A percentile compares a stretch with the other conserved stretches of the same genome.
phyloP scores from a whole-genome alignment of 2,329 filamentous ascomycete species.

The Aspergillus terreus region DNA sequence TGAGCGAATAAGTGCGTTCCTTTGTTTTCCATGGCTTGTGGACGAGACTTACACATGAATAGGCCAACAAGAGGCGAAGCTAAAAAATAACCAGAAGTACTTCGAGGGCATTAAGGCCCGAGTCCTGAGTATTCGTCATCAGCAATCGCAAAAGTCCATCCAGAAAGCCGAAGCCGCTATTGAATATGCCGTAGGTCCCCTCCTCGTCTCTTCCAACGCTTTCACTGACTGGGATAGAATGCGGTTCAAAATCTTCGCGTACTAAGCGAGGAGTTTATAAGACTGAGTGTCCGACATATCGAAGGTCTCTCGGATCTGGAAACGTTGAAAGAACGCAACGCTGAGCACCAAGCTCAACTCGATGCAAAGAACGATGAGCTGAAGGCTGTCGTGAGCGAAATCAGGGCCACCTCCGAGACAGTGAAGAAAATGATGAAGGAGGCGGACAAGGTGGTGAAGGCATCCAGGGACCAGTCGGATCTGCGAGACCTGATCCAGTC shows the following conservation, averaged over 20 bases:
- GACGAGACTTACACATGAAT: slow-evolving; percentile 19
- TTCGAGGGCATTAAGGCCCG: slow-evolving; percentile 43
- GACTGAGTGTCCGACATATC: slow-evolving; percentile 66
- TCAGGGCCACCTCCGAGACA: slow-evolving; percentile 28
- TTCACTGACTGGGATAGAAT: slow-evolving; percentile 37
- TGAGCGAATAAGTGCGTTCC: slow-evolving; percentile 62
- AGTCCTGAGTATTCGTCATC: slow-evolving; percentile 50
- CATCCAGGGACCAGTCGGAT: slow-evolving; percentile 18
- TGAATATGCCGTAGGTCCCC: slow-evolving; percentile 50
- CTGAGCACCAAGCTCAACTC: slow-evolving; percentile 51
- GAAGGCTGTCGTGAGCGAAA: slow-evolving; percentile 29
- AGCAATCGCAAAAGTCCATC: slow-evolving; percentile 55
- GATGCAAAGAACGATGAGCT: slow-evolving; percentile 41
- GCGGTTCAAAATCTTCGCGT: slow-evolving; percentile 60
- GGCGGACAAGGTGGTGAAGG: slow-evolving; percentile 13
- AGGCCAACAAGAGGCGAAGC: slow-evolving; percentile 45
- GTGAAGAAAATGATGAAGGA: slow-evolving; percentile 16
- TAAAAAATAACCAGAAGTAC: slow-evolving; percentile 38
- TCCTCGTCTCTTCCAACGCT: not conserved
- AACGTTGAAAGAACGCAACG: slow-evolving; percentile 64
- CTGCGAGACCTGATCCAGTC: slow-evolving; percentile 38
- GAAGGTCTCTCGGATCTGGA: slow-evolving; percentile 81
- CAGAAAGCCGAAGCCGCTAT: slow-evolving; percentile 55
- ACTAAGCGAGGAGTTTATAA: slow-evolving; percentile 61
- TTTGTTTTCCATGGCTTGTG: slow-evolving; percentile 9